Conservation (phyloP, 1,284 basidiomycete genomes). For the Pyrrhoderma lamaoense region DNA sequence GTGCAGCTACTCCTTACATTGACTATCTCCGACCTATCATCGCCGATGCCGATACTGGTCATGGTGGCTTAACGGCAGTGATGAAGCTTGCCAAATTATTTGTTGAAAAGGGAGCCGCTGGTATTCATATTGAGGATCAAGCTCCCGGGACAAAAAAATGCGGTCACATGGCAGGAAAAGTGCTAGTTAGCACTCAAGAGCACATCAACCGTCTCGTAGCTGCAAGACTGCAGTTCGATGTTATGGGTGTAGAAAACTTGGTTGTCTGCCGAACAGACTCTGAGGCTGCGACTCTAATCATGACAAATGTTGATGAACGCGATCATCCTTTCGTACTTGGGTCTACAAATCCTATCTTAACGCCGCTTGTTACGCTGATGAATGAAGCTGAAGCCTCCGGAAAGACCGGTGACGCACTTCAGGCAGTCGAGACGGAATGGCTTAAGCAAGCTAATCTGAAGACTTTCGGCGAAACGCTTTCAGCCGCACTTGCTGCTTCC, state of each 20-base stretch:
- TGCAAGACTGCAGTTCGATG: slow-evolving; percentile 73
- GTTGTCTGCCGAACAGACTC: slow-evolving; percentile 73
- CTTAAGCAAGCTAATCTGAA: slow-evolving; percentile 66
- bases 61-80: slow-evolving; percentile 55
- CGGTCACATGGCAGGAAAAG: slow-evolving; percentile 73
- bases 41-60: slow-evolving; percentile 63
- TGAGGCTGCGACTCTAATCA: slow-evolving; percentile 93
- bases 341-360: slow-evolving; percentile 66
- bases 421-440: slow-evolving; percentile 89
- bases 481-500: slow-evolving; percentile 65
- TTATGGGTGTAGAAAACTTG: slow-evolving; percentile 74
- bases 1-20: slow-evolving; percentile 52
- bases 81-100: slow-evolving; percentile 77
- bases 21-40: slow-evolving; percentile 65
- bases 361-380: slow-evolving; percentile 78
- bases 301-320: slow-evolving; percentile 92
- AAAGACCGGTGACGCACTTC: slow-evolving; percentile 73
- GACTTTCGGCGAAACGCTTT: slow-evolving; percentile 73
- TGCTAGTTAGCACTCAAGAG: slow-evolving; percentile 52
- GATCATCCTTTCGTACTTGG: slow-evolving; percentile 97
- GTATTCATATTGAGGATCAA: slow-evolving; percentile 77
- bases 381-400: slow-evolving; percentile 76
- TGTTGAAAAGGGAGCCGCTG: slow-evolving; percentile 67
- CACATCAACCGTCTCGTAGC: slow-evolving; percentile 77
- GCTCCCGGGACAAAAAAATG: slow-evolving; percentile 69